Evolutionary conservation across 2,329 filamentous ascomycete genomes (phyloP), one percentile per base, ranked within the genome.

Genomic region (Hymenoscyphus linearis): DNA sequence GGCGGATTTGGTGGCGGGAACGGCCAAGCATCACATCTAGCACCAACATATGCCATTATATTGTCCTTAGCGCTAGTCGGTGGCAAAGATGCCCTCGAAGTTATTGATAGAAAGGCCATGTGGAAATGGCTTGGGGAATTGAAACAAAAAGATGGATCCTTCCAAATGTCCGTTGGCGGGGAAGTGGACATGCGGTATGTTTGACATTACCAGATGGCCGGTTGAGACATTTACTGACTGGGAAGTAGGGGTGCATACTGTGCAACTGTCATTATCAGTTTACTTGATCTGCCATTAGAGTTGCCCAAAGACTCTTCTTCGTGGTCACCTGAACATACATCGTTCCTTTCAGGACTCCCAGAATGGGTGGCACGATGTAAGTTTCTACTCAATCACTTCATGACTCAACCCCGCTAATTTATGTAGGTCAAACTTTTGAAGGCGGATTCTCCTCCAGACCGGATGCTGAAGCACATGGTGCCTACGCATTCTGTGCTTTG

Each of bases 1-100:
- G 95, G 95, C 57, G 95, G 95, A 2, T 96, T 96, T 74, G 95
- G 92, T 58, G 95, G 93, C 65, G 93, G 95, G n/a, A 89, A 92
- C 74, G 92, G 93, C 31, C 95, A 98, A 73, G 81, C 85, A 67
- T 92, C 91, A 58, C 95, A 99, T 76, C 83, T 95, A 67, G 95
- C 95, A 61, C 88, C 90, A 54, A 91, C 90, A 0, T 99, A 98
- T 80, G 92, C 93, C 55, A 83, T 88, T 47, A 77, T 96, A 22
- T 82, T 99, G 62, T 85, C 89, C 53, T 79, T 99, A 57, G 85
- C 88, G 26, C 83, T 92, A 64, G 89, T 93, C 50, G 91, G 90
- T 57, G 91, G 89, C 9, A 77, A 87, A 62, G 86, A 89, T 60
- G 84, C 85, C 50, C 90, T 91, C 72, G 82, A 87, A 63, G 78